Evolutionary conservation across 768 basidiomycete genomes (phyloP).

Genomic region (Hericium coralloides): DNA sequence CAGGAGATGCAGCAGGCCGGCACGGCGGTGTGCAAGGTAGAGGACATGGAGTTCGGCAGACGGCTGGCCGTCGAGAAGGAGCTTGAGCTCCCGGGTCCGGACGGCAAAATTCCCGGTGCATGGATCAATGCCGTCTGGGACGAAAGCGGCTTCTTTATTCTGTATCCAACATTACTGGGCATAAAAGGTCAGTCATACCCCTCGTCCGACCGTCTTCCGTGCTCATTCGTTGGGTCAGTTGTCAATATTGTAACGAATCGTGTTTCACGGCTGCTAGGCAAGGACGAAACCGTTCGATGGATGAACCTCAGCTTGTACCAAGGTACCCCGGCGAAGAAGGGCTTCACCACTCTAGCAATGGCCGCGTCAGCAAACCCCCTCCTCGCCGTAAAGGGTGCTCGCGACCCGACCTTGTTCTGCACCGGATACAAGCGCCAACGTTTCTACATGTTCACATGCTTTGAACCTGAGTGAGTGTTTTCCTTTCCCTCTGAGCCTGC

Average conservation of each 20-base stretch:
- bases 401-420: constrained; percentile 89
- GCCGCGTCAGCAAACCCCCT: constrained; percentile 94
- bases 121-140: constrained; percentile 96
- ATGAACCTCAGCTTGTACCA: constrained; percentile 87
- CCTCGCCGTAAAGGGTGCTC: constrained; percentile 69
- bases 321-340: constrained; percentile 85
- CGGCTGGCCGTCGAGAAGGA: constrained; percentile 90
- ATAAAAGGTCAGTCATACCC: constrained; percentile 65
- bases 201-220: background rate
- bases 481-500: background rate
- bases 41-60: constrained; percentile 99
- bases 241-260: constrained; percentile 94
- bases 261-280: constrained; percentile 79
- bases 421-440: constrained; percentile 89
- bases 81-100: constrained; percentile 72
- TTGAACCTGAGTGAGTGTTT: constrained; percentile 73
- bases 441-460: constrained; percentile 92
- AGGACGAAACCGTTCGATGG: constrained; percentile 90
- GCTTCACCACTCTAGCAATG: constrained; percentile 83
- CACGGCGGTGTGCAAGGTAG: constrained; percentile 83
- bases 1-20: constrained; percentile 99
- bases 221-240: constrained; percentile 36
- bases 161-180: constrained; percentile 90
- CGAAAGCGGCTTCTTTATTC: constrained; percentile 88
- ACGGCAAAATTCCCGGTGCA: constrained; percentile 61